phyloP scores from a whole-genome alignment of 2,329 filamentous ascomycete genomes.

The Alternaria tenuissima region DNA sequence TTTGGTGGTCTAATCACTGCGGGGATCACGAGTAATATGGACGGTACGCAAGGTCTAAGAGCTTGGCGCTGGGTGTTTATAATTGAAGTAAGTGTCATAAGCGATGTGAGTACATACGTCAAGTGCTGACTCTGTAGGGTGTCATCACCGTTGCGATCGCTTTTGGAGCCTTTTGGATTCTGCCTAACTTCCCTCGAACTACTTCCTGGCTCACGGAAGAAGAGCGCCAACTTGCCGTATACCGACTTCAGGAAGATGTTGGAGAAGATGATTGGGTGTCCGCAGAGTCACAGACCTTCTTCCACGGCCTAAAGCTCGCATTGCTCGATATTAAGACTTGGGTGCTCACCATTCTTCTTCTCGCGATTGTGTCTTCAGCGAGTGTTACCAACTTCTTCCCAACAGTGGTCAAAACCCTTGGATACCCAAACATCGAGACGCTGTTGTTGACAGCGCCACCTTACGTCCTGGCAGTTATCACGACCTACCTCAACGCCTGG shows the following conservation, averaged over 20 bases:
- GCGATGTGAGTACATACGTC: not conserved
- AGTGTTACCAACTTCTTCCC: constrained; percentile 65
- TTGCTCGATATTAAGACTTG: constrained; percentile 52
- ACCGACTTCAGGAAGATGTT: constrained; percentile 49
- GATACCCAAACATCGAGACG: constrained; percentile 63
- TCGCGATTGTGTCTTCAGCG: constrained; percentile 52
- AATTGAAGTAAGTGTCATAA: constrained; percentile 56
- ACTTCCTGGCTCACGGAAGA: constrained; percentile 51
- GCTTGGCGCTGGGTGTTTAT: constrained; percentile 76
- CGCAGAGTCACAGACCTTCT: constrained; percentile 48
- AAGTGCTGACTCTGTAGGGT: constrained; percentile 55
- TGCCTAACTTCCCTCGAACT: constrained; percentile 72
- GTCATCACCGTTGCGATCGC: constrained; percentile 70
- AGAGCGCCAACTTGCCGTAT: constrained; percentile 51
- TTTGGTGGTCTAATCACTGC: constrained; percentile 70
- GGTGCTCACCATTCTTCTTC: constrained; percentile 50
- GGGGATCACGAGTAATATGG: constrained; percentile 72
- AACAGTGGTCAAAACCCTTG: constrained; percentile 68
- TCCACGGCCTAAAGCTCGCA: constrained; percentile 52
- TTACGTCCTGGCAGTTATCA: constrained; percentile 63
- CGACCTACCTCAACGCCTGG: constrained; percentile 71
- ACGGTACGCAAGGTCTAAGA: constrained; percentile 63
- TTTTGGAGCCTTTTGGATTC: constrained; percentile 63
- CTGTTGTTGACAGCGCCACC: constrained; percentile 57
- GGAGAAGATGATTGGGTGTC: constrained; percentile 53